Evolutionary conservation across 2,329 filamentous ascomycete species (phyloP), one percentile per base, ranked within the genome.

Genomic region (Penicillium occitanis): DNA sequence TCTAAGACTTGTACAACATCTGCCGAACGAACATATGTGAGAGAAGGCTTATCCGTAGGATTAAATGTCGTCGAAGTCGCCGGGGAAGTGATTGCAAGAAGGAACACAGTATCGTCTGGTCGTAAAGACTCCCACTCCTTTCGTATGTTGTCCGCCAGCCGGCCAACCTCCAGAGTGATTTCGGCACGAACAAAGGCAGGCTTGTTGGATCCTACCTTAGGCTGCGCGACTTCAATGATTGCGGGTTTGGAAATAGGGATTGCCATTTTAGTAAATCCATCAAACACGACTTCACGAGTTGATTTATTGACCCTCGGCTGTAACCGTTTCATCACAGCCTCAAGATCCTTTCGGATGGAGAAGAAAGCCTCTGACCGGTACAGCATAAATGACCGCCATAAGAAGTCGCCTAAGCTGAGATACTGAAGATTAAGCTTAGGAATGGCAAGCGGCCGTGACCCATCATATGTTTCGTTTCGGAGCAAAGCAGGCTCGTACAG

Each of bases 351-450:
- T 55, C 93, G 88, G 67, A 99, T 94, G 67, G 92, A 91, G 76
- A 96, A 98, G 76, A 98, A 97, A 0, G 94, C 87, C 77, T 99
- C 95, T 66, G 90, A 91, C 48, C 94, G 88, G 75, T 97, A 95
- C 8, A 99, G 82, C 14, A 96, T 85, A 73, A 98, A 90, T 0
- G 94, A 93, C 68, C 96, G 87, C 93, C 93, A 99, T n/a, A 99
- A 81, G 72, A 99, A 99, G 77, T 99, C 95, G 2, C 93, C 93
- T 61, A 97, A 88, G 2, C 93, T 96, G 14, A 99, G 84, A 77
- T 99, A 99, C 74, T 99, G 95, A 33, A 99, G 82, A 72, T 97
- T 99, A 55, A 98, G 80, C 76, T 99, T 99, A 2, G 95, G 95
- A 51, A 99, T 88, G 2, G 95, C 92, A 66, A 99, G 83, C 5